These are phyloP conservation scores for Punica granatum DNA, from an alignment of 345 rosid species.

Conservation along the genomic window DNA sequence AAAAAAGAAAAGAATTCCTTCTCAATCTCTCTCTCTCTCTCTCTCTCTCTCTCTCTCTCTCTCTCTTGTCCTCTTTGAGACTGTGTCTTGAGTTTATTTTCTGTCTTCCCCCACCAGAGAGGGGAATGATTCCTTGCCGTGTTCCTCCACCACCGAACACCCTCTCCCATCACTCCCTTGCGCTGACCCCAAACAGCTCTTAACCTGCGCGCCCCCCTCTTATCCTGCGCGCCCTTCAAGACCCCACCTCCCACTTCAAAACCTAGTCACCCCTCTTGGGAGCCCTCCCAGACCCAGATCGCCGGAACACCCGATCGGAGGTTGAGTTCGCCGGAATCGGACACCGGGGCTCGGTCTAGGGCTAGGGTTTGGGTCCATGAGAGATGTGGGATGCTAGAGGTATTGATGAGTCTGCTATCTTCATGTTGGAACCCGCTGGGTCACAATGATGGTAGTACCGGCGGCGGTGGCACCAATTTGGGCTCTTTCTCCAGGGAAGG, in stretches of 20 bases:
- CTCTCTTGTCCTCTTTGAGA: too few relatives aligned
- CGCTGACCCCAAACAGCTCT: constrained; percentile 22
- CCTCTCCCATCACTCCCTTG: not conserved
- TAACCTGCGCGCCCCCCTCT: constrained; percentile 14
- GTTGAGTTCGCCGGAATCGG: not conserved
- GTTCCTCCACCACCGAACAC: constrained; percentile 75
- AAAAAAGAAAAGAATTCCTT: not conserved
- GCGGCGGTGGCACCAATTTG: constrained; percentile 7
- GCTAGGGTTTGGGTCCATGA: constrained; percentile 30
- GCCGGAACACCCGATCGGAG: constrained; percentile 9
- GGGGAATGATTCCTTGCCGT: constrained; percentile 21
- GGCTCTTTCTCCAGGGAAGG: constrained; percentile 38
- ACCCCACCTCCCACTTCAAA: constrained; percentile 10
- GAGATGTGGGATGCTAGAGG: constrained; percentile 90
- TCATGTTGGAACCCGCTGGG: constrained; percentile 76
- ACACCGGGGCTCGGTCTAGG: constrained; percentile 14
- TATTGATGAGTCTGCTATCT: constrained; percentile 82
- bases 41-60: too few relatives aligned
- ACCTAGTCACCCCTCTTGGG: constrained; percentile 9
- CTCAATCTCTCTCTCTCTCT: not conserved
- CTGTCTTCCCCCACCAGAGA: constrained; percentile 2
- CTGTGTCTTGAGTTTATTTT: too few relatives aligned
- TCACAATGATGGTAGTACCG: constrained; percentile 23
- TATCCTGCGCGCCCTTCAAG: constrained; percentile 17
- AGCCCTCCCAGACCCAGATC: constrained; percentile 15